phyloP scores from a whole-genome alignment of 805 yeast genomes.

The Suhomyces faveliae region DNA sequence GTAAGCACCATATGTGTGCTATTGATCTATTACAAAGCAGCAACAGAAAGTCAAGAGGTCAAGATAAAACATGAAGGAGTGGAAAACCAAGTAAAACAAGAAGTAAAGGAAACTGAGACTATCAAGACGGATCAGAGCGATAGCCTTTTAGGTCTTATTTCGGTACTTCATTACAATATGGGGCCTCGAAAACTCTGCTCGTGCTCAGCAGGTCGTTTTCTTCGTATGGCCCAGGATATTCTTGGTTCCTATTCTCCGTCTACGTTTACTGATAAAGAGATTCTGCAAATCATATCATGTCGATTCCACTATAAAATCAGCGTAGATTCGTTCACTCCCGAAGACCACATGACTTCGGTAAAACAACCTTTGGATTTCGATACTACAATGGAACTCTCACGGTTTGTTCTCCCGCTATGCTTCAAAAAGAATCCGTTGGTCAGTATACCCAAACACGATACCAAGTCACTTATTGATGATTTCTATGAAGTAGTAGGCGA shows the following conservation, averaged over 20 bases:
- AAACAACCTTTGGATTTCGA: conserved; percentile 25
- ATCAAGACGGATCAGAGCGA: neutral
- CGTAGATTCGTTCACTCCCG: conserved; percentile 58
- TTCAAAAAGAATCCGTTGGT: conserved; percentile 59
- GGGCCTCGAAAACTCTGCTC: conserved; percentile 74
- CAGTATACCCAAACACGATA: conserved; percentile 61
- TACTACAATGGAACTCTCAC: conserved; percentile 38
- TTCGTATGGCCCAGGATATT: conserved; percentile 56
- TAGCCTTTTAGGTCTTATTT: neutral
- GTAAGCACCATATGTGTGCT: conserved; percentile 37
- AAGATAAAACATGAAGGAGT: no score
- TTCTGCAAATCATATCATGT: conserved; percentile 78
- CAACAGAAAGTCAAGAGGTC: no score
- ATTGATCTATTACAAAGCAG: conserved; percentile 34
- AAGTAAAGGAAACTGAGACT: neutral
- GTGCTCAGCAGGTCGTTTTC: conserved; percentile 56
- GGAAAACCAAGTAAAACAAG: neutral
- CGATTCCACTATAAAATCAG: conserved; percentile 67
- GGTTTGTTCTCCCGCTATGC: conserved; percentile 55
- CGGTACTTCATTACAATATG: conserved; percentile 66
- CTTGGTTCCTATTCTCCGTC: conserved; percentile 41
- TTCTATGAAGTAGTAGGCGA: conserved; percentile 71
- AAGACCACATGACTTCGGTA: conserved; percentile 56
- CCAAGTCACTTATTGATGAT: conserved; percentile 69
- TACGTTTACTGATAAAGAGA: conserved; percentile 53